These are phyloP conservation scores for Neurospora sp. DNA, from an alignment of 2,329 filamentous ascomycete species.

Conservation along the genomic window DNA sequence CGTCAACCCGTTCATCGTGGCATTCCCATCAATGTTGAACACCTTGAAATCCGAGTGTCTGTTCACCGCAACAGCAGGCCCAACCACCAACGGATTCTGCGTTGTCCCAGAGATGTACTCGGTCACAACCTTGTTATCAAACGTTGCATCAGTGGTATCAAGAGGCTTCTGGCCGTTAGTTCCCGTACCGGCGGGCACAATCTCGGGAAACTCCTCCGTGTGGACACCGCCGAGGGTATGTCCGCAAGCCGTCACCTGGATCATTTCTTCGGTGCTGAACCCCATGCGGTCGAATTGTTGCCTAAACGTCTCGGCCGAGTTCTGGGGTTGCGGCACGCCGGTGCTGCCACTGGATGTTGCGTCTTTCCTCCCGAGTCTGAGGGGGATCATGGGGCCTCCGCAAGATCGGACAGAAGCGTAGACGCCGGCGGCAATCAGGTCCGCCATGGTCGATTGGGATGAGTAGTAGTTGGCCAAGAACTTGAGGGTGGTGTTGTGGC, in stretches of 20 bases:
- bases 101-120: conserved; percentile 47
- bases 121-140: conserved; percentile 47
- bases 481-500: conserved; percentile 41
- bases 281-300: conserved; percentile 49
- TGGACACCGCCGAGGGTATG: conserved; percentile 53
- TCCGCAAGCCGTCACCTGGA: conserved; percentile 49
- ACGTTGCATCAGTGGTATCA: conserved; percentile 36
- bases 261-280: conserved; percentile 47
- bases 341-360: conserved; percentile 34
- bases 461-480: conserved; percentile 46
- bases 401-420: conserved; percentile 49
- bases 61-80: conserved; percentile 31
- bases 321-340: conserved; percentile 49
- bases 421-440: conserved; percentile 48
- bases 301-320: conserved; percentile 39
- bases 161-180: conserved; percentile 34
- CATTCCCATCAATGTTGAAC: conserved; percentile 45
- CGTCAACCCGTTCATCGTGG: conserved; percentile 39
- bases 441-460: conserved; percentile 40
- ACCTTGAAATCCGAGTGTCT: conserved; percentile 46
- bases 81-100: conserved; percentile 44
- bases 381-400: conserved; percentile 43
- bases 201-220: conserved; percentile 39
- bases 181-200: conserved; percentile 35
- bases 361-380: conserved; percentile 45